Evolutionary conservation across 2,329 filamentous ascomycete genomes (phyloP), one percentile per base, ranked within the genome.

Genomic region (Calonectria pteridis): DNA sequence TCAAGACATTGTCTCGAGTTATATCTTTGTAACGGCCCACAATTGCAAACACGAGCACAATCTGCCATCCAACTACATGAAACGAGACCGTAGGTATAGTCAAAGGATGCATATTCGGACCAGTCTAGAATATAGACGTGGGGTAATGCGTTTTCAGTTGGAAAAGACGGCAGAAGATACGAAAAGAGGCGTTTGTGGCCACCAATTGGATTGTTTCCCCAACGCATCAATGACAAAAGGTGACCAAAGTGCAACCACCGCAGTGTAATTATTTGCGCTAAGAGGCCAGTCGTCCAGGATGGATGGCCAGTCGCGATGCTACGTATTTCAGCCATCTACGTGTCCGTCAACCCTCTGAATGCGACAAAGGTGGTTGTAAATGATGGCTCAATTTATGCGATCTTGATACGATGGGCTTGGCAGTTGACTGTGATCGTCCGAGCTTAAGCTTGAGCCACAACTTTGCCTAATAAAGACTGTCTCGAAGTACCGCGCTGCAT

Each of bases 181-280:
- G 37, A 50, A 59, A 53, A 50, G 63, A 62, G 69, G 40, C 63
- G 33, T 72, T 67, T 43, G 37, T 65, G 51, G n/a, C 63, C 40
- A 51, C 71, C 66, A 71, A 62, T 72, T 40, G 74, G 75, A 80
- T 80, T 18, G 74, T 76, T 49, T 29, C 23, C 16, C 33, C 43
- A 10, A 40, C 33, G 33, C 31, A 40, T 18, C 55, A 28, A 69
- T 28, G 14, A 18, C 67, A 72, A 83, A 78, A 59, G 77, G 40
- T 62, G 53, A 51, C 53, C 37, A 28, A 62, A 53, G 67, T 31
- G 46, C 33, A 55, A 64, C 35, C 35, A 53, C 31, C 20, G 31
- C 31, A 23, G 5, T 3, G 26, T 14, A n/a, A 7, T 9, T 23
- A 43, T 53, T 63, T 46, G 43, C 35, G 43, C 28, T 26, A 26